Base-by-base conservation (phyloP, 2,329 filamentous ascomycete genomes). In the Ophiocordyceps camponoti-floridani region DNA sequence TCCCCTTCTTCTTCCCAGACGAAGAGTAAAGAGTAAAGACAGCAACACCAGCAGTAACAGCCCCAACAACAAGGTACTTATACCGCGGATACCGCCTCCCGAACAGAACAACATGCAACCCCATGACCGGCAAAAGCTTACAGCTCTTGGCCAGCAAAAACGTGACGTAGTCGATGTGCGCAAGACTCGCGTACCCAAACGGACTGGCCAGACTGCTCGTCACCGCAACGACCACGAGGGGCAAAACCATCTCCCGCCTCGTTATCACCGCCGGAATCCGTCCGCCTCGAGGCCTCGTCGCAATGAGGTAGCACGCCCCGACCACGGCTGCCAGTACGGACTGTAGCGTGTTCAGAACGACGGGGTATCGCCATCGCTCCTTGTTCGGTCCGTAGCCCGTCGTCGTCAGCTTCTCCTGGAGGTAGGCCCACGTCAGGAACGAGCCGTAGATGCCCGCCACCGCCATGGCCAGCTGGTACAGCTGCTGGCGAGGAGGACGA, bases 111-210 rank as follows among this genome's bases (percentile, higher is more conserved):
- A 96, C 77, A 67, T 98, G 89, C 38, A 98, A 73, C 56, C 91
- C 80, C 91, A 98, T 96, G 57, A 98, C 91, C 3, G 91, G 91
- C n/a, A 98, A 78, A 18, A 98, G 75, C 68, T 98, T 98, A 80
- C 91, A 98, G 54, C 82, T 88, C 66, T 98, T 96, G 54, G 91
- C 89, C 40, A 98, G 82, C 53, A 95, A 84, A 65, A 94, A 96
- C 28, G 91, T 95, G 57, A 96, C 85, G 65, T 96, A 96, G 73
- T 96, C 91, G 63, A 96, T 87, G 62, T 96, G 87, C 35, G 82
- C 79, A 43, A 96, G 78, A 47, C 79, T 83, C 43, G 91, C 88
- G 64, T 96, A 96, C 53, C 89, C 91, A 57, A 95, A 95, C 3
- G 89, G 89, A n/a, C 82, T 87, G 37, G 89, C 87, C 44, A 96